Percentiles rank a stretch among this genome's conserved stretches.
Evolutionary conservation across 1,139 yeast genomes (phyloP).

Genomic region (Neolecta irregularis): DNA sequence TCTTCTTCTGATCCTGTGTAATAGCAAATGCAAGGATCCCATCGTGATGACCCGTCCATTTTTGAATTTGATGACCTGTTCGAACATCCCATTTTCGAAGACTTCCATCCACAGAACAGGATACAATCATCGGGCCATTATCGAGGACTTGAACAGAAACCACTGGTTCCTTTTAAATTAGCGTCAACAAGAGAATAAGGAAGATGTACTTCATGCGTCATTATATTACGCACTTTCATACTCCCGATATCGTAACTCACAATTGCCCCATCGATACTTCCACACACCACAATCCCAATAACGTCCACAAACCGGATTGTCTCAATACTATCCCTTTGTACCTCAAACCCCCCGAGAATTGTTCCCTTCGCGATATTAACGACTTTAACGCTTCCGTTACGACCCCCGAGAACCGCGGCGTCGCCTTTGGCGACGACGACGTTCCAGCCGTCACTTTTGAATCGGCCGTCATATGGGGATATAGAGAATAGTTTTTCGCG

Average conservation of each 20-base stretch:
- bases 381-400: conserved; percentile 71
- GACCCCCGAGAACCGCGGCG: conserved; percentile 43
- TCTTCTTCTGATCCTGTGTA: conserved; percentile 45
- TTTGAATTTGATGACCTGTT: conserved; percentile 59
- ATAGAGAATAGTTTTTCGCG: conserved; percentile 33
- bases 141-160: conserved; percentile 58
- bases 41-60: conserved; percentile 83
- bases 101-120: conserved; percentile 70
- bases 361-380: conserved; percentile 61
- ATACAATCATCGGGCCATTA: conserved; percentile 44
- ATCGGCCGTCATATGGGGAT: conserved; percentile 75
- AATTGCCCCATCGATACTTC: conserved; percentile 77
- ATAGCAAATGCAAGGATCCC: conserved; percentile 75
- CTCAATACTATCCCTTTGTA: conserved; percentile 20
- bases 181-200: not conserved
- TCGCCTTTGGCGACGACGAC: conserved; percentile 10
- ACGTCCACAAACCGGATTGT: conserved; percentile 27
- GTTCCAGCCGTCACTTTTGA: conserved; percentile 20
- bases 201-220: conserved; percentile 33
- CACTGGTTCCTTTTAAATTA: conserved; percentile 41
- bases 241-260: conserved; percentile 66
- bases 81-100: conserved; percentile 81
- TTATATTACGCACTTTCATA: conserved; percentile 68
- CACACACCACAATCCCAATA: conserved; percentile 73
- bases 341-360: conserved; percentile 39